These are phyloP conservation scores for Metschnikowia matae DNA, from an alignment of 805 yeast species.

Conservation along the genomic window DNA sequence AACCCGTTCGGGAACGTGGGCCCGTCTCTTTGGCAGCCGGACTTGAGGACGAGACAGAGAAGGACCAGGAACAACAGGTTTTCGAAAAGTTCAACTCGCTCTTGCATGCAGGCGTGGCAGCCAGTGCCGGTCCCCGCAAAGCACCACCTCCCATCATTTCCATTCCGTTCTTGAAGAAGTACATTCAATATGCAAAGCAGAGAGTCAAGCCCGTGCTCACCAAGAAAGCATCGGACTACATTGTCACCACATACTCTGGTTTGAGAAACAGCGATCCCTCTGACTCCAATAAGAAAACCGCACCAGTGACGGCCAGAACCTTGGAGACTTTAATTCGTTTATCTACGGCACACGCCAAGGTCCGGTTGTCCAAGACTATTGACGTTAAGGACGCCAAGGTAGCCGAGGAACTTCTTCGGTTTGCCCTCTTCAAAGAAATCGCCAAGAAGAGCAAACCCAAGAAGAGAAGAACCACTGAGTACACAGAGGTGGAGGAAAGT, in stretches of 20 bases:
- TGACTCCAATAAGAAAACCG: conserved; percentile 65
- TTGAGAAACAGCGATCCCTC: conserved; percentile 67
- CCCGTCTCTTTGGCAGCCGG: conserved; percentile 79
- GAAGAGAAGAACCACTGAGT: conserved; percentile 21
- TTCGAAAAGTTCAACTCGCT: conserved; percentile 80
- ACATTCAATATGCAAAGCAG: conserved; percentile 89
- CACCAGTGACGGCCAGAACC: conserved; percentile 98
- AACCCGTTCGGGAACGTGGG: conserved; percentile 79
- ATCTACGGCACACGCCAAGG: conserved; percentile 94
- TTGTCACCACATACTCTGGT: conserved; percentile 74
- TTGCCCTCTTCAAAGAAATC: conserved; percentile 79
- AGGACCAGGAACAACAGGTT: conserved; percentile 54
- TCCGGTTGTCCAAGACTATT: conserved; percentile 75
- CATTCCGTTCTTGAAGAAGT: conserved; percentile 84
- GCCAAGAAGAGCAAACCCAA: conserved; percentile 33
- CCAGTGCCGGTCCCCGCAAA: conserved; percentile 14
- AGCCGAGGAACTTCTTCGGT: conserved; percentile 82
- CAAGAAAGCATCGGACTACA: conserved; percentile 70
- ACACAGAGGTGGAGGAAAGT: conserved; percentile 23
- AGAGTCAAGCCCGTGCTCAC: conserved; percentile 80
- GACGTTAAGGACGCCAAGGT: conserved; percentile 75
- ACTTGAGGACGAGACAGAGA: conserved; percentile 47
- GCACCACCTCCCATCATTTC: conserved; percentile 44
- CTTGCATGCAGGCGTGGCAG: conserved; percentile 70
- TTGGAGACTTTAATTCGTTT: conserved; percentile 92